Evolutionary conservation across 176 grass and related monocot genomes (phyloP).

Genomic region (Zoysia japonica): DNA sequence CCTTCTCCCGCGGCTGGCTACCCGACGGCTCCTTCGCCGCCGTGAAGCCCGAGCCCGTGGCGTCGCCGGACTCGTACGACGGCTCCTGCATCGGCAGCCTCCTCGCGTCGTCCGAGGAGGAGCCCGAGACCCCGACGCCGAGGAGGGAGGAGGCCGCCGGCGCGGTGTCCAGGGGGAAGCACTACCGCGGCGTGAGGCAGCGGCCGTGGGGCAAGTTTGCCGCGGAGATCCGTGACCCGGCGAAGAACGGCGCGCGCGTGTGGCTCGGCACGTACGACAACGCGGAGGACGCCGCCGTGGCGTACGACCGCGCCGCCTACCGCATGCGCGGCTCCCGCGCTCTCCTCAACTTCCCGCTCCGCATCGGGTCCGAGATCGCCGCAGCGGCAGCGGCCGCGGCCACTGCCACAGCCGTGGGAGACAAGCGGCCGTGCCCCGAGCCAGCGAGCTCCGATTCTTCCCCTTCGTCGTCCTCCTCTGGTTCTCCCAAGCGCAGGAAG

Average conservation of each 20-base stretch:
- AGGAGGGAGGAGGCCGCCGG: neutral
- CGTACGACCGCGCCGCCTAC: conserved; percentile 85
- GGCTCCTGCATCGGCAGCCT: conserved; percentile 27
- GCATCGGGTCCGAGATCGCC: conserved; percentile 55
- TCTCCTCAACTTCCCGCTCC: conserved; percentile 88
- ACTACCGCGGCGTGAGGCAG: conserved; percentile 69
- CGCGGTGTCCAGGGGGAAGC: conserved; percentile 47
- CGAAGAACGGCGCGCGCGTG: conserved; percentile 83
- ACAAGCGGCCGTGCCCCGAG: conserved; percentile 36
- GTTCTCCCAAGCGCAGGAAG: conserved; percentile 65
- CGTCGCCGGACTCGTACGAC: conserved; percentile 24
- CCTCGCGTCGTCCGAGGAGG: neutral
- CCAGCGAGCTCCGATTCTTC: conserved; percentile 39
- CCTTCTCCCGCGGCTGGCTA: conserved; percentile 70
- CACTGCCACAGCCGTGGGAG: conserved; percentile 1
- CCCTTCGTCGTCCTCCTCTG: conserved; percentile 28
- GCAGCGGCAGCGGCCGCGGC: neutral
- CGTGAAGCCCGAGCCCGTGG: conserved; percentile 51
- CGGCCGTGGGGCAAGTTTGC: conserved; percentile 75
- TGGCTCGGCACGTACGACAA: conserved; percentile 84
- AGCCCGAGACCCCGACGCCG: neutral
- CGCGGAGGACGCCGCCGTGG: conserved; percentile 73
- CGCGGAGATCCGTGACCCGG: conserved; percentile 66
- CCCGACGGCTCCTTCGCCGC: conserved; percentile 62
- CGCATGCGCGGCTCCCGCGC: conserved; percentile 90